Evolutionary conservation across 164 flowering plant genomes (phyloP).

Genomic region (Buxus sempervirens): DNA sequence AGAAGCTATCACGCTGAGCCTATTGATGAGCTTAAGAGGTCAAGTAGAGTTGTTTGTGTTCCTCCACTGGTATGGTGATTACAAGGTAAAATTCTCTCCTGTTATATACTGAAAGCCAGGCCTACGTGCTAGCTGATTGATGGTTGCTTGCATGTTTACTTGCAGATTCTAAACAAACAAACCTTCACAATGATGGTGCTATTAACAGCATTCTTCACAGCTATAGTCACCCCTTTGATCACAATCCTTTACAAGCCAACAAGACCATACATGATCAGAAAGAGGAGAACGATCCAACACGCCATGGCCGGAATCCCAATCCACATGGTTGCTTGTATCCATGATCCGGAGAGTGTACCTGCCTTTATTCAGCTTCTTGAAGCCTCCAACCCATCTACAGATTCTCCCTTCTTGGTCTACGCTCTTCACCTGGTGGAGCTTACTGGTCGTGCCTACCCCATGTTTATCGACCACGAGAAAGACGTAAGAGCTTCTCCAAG

Average conservation of each 20-base stretch:
- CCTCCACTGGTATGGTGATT: slow-evolving; percentile 49
- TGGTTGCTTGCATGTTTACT: too few relatives aligned
- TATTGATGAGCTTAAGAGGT: slow-evolving; percentile 61
- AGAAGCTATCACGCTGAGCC: slow-evolving; percentile 47
- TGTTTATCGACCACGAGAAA: slow-evolving; percentile 60
- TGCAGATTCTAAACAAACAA: slow-evolving; percentile 40
- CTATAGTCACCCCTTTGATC: slow-evolving; percentile 42
- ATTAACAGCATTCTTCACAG: slow-evolving; percentile 27
- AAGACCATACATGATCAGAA: slow-evolving; percentile 38
- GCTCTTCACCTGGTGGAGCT: too few relatives aligned
- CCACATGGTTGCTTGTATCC: slow-evolving; percentile 42
- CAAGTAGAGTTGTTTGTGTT: slow-evolving; percentile 48
- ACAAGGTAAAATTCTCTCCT: too few relatives aligned
- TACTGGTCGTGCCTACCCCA: slow-evolving; percentile 58
- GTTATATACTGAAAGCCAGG: too few relatives aligned
- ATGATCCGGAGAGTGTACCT: slow-evolving; percentile 36
- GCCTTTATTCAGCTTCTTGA: slow-evolving; percentile 48
- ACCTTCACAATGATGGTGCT: slow-evolving; percentile 46
- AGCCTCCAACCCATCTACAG: slow-evolving; percentile 34
- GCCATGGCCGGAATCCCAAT: slow-evolving; percentile 34
- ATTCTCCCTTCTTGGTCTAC: slow-evolving; percentile 35
- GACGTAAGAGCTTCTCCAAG: slow-evolving; percentile 1
- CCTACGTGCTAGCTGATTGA: too few relatives aligned
- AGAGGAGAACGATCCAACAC: slow-evolving; percentile 64
- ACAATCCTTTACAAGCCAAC: slow-evolving; percentile 57